Evolutionary conservation across 768 basidiomycete species (phyloP), one percentile per base, ranked within the genome.

Genomic region (Astraeus odoratus): DNA sequence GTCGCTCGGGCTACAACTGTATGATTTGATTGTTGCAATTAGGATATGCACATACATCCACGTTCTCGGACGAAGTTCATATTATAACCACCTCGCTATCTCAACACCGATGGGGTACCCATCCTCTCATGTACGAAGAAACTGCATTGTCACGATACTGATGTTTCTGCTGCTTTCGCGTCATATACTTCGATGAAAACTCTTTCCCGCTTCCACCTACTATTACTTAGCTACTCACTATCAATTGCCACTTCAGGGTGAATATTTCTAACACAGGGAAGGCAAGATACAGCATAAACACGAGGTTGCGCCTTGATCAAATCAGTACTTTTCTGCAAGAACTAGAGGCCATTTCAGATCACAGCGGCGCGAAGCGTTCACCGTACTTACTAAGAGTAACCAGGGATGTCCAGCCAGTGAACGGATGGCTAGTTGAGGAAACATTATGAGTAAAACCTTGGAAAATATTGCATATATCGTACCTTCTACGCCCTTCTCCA

Each of bases 401-500:
- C 35, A 95, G 70, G 36, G 92, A 91, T 22, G 93, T 94, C 94
- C 93, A 96, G 8, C 94, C 94, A 9, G 94, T 96, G 69, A 97
- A 98, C 0, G 94, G 93, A 64, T 95, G 91, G 56, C 93, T 93
- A 56, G 38, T 38, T 18, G 37, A 50, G 27, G 57, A 23, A 30
- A n/a, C 12, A 52, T 19, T 26, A 41, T n/a, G n/a, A n/a, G n/a
- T n/a, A 39, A 5, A 16, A 42, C 37, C 34, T 27, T 30, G 46
- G 49, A n/a, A 22, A n/a, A 15, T 33, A 1, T 10, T 22, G 22
- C 44, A 30, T 16, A 18, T 30, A 38, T 55, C 72, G n/a, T 49
- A 86, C 88, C 90, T 95, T 69, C 94, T 67, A 59, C 74, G 74
- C 2, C 94, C 94, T 60, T 90, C 77, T 15, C 94, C 94, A 13